Percentiles rank a stretch among this genome's conserved stretches.
Conservation (phyloP, 2,329 filamentous ascomycete species). For the Xylaria sp. region DNA sequence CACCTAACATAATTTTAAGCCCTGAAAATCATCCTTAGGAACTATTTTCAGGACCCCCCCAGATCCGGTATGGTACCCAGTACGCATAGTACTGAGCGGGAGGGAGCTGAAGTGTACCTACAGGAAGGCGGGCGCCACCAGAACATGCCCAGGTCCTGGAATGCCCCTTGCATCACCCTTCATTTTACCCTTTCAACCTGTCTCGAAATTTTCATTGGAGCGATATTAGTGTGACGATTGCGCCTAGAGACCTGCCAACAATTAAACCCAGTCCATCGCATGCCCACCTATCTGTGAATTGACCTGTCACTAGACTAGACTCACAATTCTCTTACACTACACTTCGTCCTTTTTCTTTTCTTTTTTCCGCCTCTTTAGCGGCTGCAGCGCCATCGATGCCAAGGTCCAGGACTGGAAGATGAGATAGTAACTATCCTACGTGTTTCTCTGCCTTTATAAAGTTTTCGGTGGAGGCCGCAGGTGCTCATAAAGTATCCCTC, state of each 20-base stretch:
- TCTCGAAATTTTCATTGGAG: constrained; percentile 11
- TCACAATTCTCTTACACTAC: not conserved
- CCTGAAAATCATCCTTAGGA: no score
- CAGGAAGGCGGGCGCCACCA: constrained; percentile 31
- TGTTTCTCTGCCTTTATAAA: not conserved
- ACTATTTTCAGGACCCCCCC: no score
- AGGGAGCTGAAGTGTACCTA: constrained; percentile 28
- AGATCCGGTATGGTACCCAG: no score
- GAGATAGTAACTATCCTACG: not conserved
- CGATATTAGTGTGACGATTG: constrained; percentile 1
- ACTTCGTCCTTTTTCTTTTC: not conserved
- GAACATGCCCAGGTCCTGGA: constrained; percentile 15
- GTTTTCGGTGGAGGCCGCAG: constrained; percentile 27
- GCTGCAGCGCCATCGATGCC: not conserved
- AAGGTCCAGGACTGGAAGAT: constrained; percentile 26
- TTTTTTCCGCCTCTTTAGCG: not conserved
- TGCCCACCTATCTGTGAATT: not conserved
- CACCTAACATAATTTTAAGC: no score
- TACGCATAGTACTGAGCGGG: not conserved
- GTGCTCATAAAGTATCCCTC: constrained; percentile 21
- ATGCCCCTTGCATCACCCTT: constrained; percentile 29
- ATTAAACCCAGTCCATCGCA: not conserved
- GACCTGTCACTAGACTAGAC: not conserved
- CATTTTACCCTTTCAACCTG: constrained; percentile 1
- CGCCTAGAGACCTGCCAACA: not conserved